Evolutionary conservation across 768 basidiomycete species (phyloP).

Genomic region (Botryobasidium botryosum): DNA sequence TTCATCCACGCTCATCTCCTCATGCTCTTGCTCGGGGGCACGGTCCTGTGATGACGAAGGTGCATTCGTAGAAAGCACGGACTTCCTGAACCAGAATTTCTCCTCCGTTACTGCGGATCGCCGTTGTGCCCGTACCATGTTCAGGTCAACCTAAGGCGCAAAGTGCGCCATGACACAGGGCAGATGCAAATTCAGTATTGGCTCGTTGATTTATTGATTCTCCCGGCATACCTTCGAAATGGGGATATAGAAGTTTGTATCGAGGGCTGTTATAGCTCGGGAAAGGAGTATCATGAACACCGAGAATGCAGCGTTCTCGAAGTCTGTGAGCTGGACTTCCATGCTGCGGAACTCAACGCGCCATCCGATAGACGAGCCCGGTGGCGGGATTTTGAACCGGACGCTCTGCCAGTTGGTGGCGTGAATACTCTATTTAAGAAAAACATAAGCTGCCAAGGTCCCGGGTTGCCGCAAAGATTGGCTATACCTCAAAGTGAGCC

Average conservation of each 20-base stretch:
- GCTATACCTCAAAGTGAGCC: slow-evolving; percentile 86
- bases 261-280: slow-evolving; percentile 76
- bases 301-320: slow-evolving; percentile 93
- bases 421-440: slow-evolving; percentile 63
- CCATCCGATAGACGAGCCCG: slow-evolving; percentile 86
- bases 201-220: background rate
- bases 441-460: no score
- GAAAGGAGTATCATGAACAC: slow-evolving; percentile 90
- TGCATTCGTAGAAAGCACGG: background rate
- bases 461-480: background rate
- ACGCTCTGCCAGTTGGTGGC: slow-evolving; percentile 99
- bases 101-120: slow-evolving; percentile 53
- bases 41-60: no score
- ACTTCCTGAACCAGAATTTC: slow-evolving; percentile 65
- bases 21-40: slow-evolving; percentile 73
- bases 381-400: slow-evolving; percentile 94
- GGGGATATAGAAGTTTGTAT: slow-evolving; percentile 86
- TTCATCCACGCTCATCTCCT: slow-evolving; percentile 80
- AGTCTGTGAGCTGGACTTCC: slow-evolving; percentile 98
- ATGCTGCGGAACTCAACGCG: slow-evolving; percentile 95
- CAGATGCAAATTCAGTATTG: slow-evolving; percentile 1
- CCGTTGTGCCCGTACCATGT: slow-evolving; percentile 79
- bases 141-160: slow-evolving; percentile 80
- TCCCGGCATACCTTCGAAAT: slow-evolving; percentile 70
- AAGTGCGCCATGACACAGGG: no score